Percentiles rank a stretch among this genome's conserved stretches.
phyloP scores from a whole-genome alignment of 768 basidiomycete genomes.

The Glaciozyma antarctica region DNA sequence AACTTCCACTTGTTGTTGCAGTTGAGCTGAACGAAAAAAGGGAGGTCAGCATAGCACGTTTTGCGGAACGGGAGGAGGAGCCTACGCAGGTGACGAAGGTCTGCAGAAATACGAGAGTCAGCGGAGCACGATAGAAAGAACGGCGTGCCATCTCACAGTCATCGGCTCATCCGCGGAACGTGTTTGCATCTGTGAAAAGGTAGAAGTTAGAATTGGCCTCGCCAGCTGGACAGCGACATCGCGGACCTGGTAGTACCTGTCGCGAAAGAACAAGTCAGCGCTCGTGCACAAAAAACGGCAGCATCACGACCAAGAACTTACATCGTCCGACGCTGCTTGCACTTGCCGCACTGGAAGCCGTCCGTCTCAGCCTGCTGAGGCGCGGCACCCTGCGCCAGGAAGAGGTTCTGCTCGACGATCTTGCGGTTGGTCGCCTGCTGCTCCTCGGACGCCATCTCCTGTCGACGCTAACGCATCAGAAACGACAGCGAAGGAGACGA shows the following conservation, averaged over 20 bases:
- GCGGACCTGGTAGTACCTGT: slow-evolving; percentile 33
- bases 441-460: slow-evolving; percentile 97
- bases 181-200: slow-evolving; percentile 66
- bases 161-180: slow-evolving; percentile 97
- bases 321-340: slow-evolving; percentile 60
- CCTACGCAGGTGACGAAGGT: not conserved
- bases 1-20: slow-evolving; percentile 52
- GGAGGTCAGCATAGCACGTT: not conserved
- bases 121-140: not conserved
- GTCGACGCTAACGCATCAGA: not conserved
- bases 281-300: not conserved
- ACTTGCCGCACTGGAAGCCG: slow-evolving; percentile 91
- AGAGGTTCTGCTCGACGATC: slow-evolving; percentile 75
- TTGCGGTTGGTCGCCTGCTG: slow-evolving; percentile 71
- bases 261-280: not conserved
- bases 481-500: not conserved
- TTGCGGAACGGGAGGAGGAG: not conserved
- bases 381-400: slow-evolving; percentile 79
- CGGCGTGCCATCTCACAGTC: slow-evolving; percentile 55
- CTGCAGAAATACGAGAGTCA: slow-evolving; percentile 52
- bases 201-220: too few species aligned
- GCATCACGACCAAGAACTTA: slow-evolving; percentile 1
- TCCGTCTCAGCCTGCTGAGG: slow-evolving; percentile 91
- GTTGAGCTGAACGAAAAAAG: not conserved
- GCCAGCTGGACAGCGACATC: not conserved